Base-by-base conservation (phyloP, 495 filamentous ascomycete species). In the Achaetomiella virescens region DNA sequence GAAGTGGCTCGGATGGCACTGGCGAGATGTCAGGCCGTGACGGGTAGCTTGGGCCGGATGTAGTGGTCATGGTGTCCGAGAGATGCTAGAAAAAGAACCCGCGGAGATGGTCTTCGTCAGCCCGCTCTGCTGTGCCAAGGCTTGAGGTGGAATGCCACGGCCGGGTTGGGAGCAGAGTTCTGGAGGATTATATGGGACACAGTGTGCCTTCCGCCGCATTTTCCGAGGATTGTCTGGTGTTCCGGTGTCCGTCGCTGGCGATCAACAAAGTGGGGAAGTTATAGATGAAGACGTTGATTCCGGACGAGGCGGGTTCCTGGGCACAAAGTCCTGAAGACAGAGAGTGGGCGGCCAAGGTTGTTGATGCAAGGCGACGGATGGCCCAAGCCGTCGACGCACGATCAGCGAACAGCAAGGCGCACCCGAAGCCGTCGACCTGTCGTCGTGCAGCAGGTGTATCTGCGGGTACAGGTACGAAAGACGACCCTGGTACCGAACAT, bases 1-100 rank as follows among this genome's bases (percentile, higher is more conserved):
- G 69, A 37, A 59, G 63, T 40, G 64, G 35, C 48, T 70, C 67
- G 45, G 69, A 52, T 55, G 67, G 48, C 72, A 76, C 76, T 67
- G 57, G 58, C 57, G 67, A 60, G 33, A 61, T 51, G 54, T 52
- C 55, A 43, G 67, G 42, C 5, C 54, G 47, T 54, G 52, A 24
- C 37, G 38, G 53, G n/a, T 12, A 27, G 48, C 25, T 44, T 27
- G 51, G 18, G 33, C 65, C 46, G 42, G 51, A 42, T 17, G 49
- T 21, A 48, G 37, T 35, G 40, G 59, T 64, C 68, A 70, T 69
- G 55, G 37, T 58, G 54, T 33, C 33, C 5, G 42, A 45, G 17
- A 21, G 44, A 36, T 41, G 12, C 37, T 31, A 25, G 27, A 47
- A 38, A 15, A 36, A 12, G 20, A 25, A 44, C 31, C 33, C 24